Base-by-base conservation (phyloP, 73 alveolate genomes). In the Paramecium sexaurelia region DNA sequence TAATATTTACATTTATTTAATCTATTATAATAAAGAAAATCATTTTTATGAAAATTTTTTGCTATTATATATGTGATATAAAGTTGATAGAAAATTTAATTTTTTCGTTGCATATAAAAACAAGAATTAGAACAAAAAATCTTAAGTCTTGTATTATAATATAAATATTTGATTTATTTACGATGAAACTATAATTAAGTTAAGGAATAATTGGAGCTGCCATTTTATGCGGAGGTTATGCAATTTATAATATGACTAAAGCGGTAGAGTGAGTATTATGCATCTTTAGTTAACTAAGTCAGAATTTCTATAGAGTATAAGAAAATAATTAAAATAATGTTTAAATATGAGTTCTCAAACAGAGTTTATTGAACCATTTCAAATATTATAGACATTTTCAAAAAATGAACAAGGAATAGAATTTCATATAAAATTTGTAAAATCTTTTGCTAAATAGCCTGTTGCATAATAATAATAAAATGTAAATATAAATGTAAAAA, bases 371-470 rank as follows among this genome's bases (percentile, higher is more conserved):
- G 83, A 61, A 32, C 83, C 83, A 29, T 61, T 61, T 32, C 20
- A 61, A 11, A n/a, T 61, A 0, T 32, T 29, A 61, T 6, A 61
- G 17, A 61, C 83, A 22, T 61, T 29, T 32, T 61, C 83, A 22
- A 61, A 61, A 61, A 61, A 61, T 29, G 83, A 61, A 32, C 3
- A 61, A 61, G 83, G 83, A 26, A 61, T 61, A 61, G 83, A 61
- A 11, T 61, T 61, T 32, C 83, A 61, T 10, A 61, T 61, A 61
- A 61, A 61, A 61, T 32, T 61, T 26, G 83, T 61, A 2, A 29
- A 61, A 61, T 29, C 43, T 26, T 20, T 61, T 0, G 41, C 83
- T 5, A 61, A 61, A 24, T 26, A 61, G 39, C 83, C 83, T 10
- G 83, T 61, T 8, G 33, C 32, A 51, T 51, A n/a, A n/a, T n/a